phyloP scores from a whole-genome alignment of 768 basidiomycete genomes.

The Tricholomella constricta region DNA sequence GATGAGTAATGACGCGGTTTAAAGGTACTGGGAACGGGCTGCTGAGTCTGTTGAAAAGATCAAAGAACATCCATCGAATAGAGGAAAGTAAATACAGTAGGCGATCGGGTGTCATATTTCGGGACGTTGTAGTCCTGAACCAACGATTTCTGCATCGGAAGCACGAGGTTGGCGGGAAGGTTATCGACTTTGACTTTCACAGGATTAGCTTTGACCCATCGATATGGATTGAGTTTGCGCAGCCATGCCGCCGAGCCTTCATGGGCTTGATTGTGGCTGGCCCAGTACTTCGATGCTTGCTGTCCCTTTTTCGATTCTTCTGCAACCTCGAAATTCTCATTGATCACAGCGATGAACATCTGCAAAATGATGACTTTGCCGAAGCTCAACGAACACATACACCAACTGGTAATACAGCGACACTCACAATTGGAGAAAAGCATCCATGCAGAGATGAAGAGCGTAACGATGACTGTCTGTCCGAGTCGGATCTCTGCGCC shows the following conservation, averaged over 20 bases:
- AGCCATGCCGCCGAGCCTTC: slow-evolving; percentile 64
- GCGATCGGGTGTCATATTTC: slow-evolving; percentile 28
- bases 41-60: slow-evolving; percentile 22
- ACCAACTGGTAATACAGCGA: not conserved
- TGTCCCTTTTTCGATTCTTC: slow-evolving; percentile 86
- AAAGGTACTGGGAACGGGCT: slow-evolving; percentile 24
- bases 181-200: slow-evolving; percentile 71
- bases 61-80: not conserved
- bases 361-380: slow-evolving; percentile 82
- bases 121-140: slow-evolving; percentile 59
- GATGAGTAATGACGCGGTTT: slow-evolving; percentile 53
- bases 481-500: slow-evolving; percentile 61
- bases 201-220: slow-evolving; percentile 75
- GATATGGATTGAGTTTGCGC: slow-evolving; percentile 81
- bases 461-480: slow-evolving; percentile 68
- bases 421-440: slow-evolving; percentile 90
- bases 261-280: slow-evolving; percentile 50
- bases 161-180: slow-evolving; percentile 69
- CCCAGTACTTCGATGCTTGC: slow-evolving; percentile 75
- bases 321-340: slow-evolving; percentile 92
- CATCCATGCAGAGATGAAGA: slow-evolving; percentile 84
- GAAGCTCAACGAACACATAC: not conserved
- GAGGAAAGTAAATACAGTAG: slow-evolving; percentile 26
- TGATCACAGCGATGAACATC: slow-evolving; percentile 97
- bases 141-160: slow-evolving; percentile 79